These are phyloP conservation scores for Pelargonium cotyledonis DNA, from an alignment of 441 rosid species.

Conservation along the genomic window DNA sequence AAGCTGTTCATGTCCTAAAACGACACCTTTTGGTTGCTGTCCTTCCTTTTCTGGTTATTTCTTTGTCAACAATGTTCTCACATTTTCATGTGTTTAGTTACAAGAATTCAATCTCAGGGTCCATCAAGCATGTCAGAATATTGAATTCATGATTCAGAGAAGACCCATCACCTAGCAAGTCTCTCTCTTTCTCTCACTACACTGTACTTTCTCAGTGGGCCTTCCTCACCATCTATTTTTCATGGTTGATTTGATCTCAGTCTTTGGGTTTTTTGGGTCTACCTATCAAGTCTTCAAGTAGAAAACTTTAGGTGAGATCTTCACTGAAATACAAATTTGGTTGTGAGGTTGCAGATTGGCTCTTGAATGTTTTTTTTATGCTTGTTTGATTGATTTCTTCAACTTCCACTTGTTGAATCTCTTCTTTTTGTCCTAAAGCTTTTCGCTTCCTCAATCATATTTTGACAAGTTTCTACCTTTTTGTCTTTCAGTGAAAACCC, in stretches of 20 bases:
- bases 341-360: constrained; percentile 9
- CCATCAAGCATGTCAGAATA: background rate
- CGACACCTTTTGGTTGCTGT: background rate
- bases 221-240: constrained; percentile 6
- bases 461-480: constrained; percentile 12
- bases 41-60: background rate
- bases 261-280: background rate
- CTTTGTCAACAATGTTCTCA: background rate
- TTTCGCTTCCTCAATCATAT: background rate
- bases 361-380: constrained; percentile 8
- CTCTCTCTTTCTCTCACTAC: constrained; percentile 7
- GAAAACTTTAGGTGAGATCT: background rate
- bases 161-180: constrained; percentile 4
- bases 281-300: constrained; percentile 11
- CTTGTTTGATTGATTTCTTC: constrained; percentile 13
- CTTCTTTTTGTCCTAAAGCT: constrained; percentile 1
- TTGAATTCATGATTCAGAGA: background rate
- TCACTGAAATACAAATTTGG: constrained; percentile 5
- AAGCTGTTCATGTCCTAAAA: background rate
- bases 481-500: constrained; percentile 24
- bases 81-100: background rate
- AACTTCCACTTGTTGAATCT: constrained; percentile 12
- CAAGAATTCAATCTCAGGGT: background rate
- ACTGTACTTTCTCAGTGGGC: constrained; percentile 18
- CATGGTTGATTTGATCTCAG: constrained; percentile 20